Base-by-base conservation (phyloP, 2,329 filamentous ascomycete species). In the Trichoderma sp. region DNA sequence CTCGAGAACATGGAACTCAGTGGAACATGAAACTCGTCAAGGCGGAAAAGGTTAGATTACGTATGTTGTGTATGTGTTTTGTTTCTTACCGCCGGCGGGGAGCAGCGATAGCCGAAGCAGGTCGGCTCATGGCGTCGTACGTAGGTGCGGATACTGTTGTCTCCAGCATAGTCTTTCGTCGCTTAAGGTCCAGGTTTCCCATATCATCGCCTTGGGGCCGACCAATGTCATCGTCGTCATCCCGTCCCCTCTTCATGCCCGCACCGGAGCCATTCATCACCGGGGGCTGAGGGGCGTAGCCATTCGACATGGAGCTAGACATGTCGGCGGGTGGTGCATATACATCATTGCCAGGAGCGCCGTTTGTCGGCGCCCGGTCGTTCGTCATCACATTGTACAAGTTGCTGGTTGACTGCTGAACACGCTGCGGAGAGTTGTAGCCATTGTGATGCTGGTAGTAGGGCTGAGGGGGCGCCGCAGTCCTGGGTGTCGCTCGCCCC, bases 341-440 rank as follows among this genome's bases (percentile, higher is more conserved):
- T 7, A 91, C 88, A 75, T 97, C 93, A 64, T 87, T 87, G 23
- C 87, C 83, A 13, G 88, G 82, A 34, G 85, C 87, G n/a, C 91
- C 91, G 75, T 77, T 84, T 12, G 89, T 81, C 34, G 85, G 83
- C 62, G 85, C 88, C 30, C 93, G 88, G 72, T 93, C 92, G 79
- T 93, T 94, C 80, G 92, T 95, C 84, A 97, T 94, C 74, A 97
- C 92, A 81, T 91, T 97, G 86, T 97, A 97, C 65, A 97, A 85
- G 79, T 90, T 97, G 84, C 93, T 95, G 1, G 93, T 91, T 4
- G 92, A 87, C 72, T 90, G 86, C 71, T 86, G 84, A 9, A 88
- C 85, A 55, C 94, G 91, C 26, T 94, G 94, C 63, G 95, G 92
- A 1, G 93, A 95, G 79, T 86, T 92, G 82, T 97, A 97, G 30